phyloP scores from a whole-genome alignment of 352 stramenopile species.

The Globisporangium heterothallicum region DNA sequence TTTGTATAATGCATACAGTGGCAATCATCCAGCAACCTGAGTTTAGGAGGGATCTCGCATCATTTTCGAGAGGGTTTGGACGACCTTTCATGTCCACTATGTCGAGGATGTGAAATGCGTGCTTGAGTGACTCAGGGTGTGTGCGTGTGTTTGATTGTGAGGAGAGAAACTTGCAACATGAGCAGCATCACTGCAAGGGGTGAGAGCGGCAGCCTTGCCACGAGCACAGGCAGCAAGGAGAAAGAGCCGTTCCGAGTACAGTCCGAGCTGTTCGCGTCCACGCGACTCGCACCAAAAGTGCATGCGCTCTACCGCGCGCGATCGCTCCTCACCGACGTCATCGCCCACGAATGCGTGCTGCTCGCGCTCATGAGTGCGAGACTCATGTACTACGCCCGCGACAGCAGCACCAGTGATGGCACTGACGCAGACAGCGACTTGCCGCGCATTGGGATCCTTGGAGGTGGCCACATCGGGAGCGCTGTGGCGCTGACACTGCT shows the following conservation, averaged over 20 bases:
- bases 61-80: too few relatives aligned
- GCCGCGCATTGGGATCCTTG: constrained; percentile 43
- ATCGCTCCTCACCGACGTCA: constrained; percentile 6
- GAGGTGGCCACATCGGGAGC: constrained; percentile 45
- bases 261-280: constrained; percentile 5
- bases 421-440: background rate
- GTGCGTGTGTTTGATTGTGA: too few relatives aligned
- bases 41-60: too few relatives aligned
- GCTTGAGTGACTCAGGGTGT: too few relatives aligned
- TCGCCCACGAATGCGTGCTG: constrained; percentile 12
- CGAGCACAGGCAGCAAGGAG: background rate
- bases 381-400: background rate
- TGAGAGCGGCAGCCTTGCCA: too few relatives aligned
- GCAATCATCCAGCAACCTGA: too few relatives aligned
- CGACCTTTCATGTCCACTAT: too few relatives aligned
- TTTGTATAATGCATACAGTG: too few relatives aligned
- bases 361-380: constrained; percentile 6
- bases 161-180: too few relatives aligned
- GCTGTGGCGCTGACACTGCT: constrained; percentile 47
- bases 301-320: constrained; percentile 7
- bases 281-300: constrained; percentile 1
- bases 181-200: background rate
- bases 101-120: too few relatives aligned
- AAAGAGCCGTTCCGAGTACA: constrained; percentile 11
- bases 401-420: background rate